Conservation (phyloP, 768 basidiomycete genomes). For the Phylloporus sp. region DNA sequence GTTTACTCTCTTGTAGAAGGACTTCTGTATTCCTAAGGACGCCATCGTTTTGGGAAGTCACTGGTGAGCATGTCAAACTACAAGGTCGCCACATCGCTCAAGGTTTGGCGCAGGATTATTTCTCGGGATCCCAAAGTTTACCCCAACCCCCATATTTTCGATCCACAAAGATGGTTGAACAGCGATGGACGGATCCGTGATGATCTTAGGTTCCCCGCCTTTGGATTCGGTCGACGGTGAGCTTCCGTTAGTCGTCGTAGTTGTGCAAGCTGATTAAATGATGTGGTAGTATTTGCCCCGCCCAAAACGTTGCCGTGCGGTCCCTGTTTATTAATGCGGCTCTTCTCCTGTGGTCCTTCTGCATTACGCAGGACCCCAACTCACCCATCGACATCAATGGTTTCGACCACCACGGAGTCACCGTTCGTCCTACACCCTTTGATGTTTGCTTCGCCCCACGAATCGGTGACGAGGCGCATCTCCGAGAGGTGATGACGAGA, state of each 20-base stretch:
- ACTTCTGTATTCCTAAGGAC: constrained; percentile 33
- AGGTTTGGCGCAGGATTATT: constrained; percentile 37
- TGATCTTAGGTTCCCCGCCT: constrained; percentile 48
- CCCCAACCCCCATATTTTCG: constrained; percentile 54
- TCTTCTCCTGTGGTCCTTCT: constrained; percentile 62
- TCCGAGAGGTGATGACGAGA: constrained; percentile 25
- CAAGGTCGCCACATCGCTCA: neutral
- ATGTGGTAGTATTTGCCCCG: constrained; percentile 54
- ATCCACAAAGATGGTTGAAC: constrained; percentile 53
- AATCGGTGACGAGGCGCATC: constrained; percentile 17
- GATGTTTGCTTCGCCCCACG: constrained; percentile 52
- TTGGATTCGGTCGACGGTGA: constrained; percentile 50
- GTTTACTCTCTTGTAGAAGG: constrained; percentile 24
- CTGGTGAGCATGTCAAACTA: constrained; percentile 21
- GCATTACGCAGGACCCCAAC: constrained; percentile 43
- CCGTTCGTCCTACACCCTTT: constrained; percentile 62
- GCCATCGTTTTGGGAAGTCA: constrained; percentile 35
- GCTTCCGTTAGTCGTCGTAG: neutral
- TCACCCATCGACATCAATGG: constrained; percentile 56
- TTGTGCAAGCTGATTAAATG: neutral
- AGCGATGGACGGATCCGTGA: constrained; percentile 39
- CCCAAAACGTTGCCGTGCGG: constrained; percentile 54
- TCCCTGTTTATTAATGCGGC: constrained; percentile 65
- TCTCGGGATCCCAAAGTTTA: constrained; percentile 55
- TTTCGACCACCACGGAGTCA: constrained; percentile 60